Percentiles rank a stretch among this genome's conserved stretches.
Conservation (phyloP, 2,329 filamentous ascomycete species). For the Graphilbum ipis-grandicollis region DNA sequence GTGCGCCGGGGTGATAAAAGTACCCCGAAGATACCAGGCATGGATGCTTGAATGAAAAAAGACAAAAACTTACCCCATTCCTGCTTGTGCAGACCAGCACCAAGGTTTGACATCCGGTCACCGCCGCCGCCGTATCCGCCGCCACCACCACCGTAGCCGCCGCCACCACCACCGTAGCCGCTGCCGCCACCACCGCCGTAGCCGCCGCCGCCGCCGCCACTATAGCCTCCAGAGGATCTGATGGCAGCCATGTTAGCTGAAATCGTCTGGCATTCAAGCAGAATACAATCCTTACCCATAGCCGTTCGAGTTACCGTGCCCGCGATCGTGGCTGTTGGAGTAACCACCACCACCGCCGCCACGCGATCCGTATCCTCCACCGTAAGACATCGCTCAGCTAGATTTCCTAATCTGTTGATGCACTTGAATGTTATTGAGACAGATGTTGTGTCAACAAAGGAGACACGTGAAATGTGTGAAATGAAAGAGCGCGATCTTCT, state of each 20-base stretch:
- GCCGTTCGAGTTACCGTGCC: conserved; percentile 14
- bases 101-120: conserved; percentile 88
- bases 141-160: conserved; percentile 19
- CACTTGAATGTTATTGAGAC: no score
- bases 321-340: conserved; percentile 30
- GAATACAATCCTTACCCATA: conserved; percentile 11
- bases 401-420: no score
- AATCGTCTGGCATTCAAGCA: neutral
- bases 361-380: conserved; percentile 21
- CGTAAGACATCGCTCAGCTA: conserved; percentile 29
- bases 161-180: conserved; percentile 22
- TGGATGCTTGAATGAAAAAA: no score
- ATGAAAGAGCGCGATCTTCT: no score
- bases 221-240: conserved; percentile 13
- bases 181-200: conserved; percentile 20
- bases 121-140: conserved; percentile 48
- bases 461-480: no score
- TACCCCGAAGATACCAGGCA: neutral
- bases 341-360: conserved; percentile 29
- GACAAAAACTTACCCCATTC: conserved; percentile 54
- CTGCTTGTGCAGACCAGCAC: conserved; percentile 72
- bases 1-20: no score
- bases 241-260: no score
- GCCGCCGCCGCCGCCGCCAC: conserved; percentile 24
- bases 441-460: no score